Percentiles rank a stretch among this genome's conserved stretches.
Conservation (phyloP, 139 green algal species). For the Mesotaenium endlicherianum region DNA sequence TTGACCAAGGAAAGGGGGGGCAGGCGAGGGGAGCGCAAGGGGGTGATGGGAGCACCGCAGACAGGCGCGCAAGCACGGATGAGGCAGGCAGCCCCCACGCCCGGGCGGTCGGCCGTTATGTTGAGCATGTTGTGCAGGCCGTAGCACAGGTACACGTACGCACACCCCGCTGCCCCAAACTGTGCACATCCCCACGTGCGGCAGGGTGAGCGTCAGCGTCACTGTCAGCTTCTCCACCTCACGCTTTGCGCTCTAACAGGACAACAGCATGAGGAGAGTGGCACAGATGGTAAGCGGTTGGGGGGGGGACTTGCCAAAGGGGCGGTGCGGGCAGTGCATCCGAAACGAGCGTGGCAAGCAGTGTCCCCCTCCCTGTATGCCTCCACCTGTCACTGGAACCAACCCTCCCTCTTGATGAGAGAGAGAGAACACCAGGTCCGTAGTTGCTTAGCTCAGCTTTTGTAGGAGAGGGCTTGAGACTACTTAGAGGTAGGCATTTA, state of each 20-base stretch:
- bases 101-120: slow-evolving; percentile 15
- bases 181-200: background rate
- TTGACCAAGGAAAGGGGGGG: no score
- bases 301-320: slow-evolving; percentile 15
- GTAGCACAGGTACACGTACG: slow-evolving; percentile 52
- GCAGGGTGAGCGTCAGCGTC: background rate
- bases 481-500: no score
- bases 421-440: no score
- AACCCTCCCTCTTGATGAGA: no score
- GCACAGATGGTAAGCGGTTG: background rate
- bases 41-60: no score
- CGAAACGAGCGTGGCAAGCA: slow-evolving; percentile 48
- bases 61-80: slow-evolving; percentile 37
- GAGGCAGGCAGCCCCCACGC: slow-evolving; percentile 34
- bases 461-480: no score
- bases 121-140: slow-evolving; percentile 52
- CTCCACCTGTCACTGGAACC: no score
- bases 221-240: background rate
- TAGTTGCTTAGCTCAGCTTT: no score
- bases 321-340: slow-evolving; percentile 22
- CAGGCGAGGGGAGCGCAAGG: no score
- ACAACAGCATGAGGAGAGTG: background rate
- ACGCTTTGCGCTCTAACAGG: background rate
- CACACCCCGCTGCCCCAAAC: slow-evolving; percentile 28
- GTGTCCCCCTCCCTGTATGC: slow-evolving; percentile 42